Evolutionary conservation across 2,329 filamentous ascomycete genomes (phyloP).

Genomic region (Knufia petricola): DNA sequence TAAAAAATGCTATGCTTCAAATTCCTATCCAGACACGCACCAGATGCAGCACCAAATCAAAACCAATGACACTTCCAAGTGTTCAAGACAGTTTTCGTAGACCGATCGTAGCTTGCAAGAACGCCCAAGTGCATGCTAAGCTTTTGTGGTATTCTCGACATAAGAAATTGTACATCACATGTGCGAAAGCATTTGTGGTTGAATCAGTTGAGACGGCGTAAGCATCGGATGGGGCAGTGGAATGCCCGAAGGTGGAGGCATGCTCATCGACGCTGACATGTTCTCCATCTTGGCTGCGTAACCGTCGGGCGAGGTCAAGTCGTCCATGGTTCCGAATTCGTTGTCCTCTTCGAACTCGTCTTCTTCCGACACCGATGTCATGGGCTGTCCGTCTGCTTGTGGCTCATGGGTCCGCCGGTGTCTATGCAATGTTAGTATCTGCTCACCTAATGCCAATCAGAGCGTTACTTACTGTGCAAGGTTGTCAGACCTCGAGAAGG

Average conservation of each 20-base stretch:
- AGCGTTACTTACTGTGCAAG: slow-evolving; percentile 71
- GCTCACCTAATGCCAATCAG: neutral
- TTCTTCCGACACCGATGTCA: slow-evolving; percentile 41
- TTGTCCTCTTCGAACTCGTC: slow-evolving; percentile 86
- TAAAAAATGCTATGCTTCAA: neutral
- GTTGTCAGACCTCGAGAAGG: slow-evolving; percentile 96
- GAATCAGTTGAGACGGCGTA: slow-evolving; percentile 22
- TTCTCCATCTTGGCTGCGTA: neutral
- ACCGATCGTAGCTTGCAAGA: slow-evolving; percentile 5
- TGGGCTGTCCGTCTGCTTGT: slow-evolving; percentile 46
- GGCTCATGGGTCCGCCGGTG: slow-evolving; percentile 75
- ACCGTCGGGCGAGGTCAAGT: slow-evolving; percentile 55
- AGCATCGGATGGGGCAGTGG: slow-evolving; percentile 21
- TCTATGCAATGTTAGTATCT: slow-evolving; percentile 30
- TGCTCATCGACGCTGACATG: slow-evolving; percentile 16
- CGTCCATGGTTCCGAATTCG: slow-evolving; percentile 69
- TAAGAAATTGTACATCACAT: slow-evolving; percentile 7
- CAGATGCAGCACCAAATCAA: neutral
- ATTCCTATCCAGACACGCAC: neutral
- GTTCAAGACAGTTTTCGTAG: neutral
- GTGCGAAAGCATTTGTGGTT: slow-evolving; percentile 20
- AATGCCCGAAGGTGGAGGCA: slow-evolving; percentile 22
- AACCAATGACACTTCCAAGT: neutral
- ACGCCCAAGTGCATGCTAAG: slow-evolving; percentile 3
- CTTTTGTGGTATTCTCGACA: slow-evolving; percentile 5